These are phyloP conservation scores for Chytriomyces hyalinus DNA, from an alignment of 192 early-diverging fungal genomes.

Conservation along the genomic window DNA sequence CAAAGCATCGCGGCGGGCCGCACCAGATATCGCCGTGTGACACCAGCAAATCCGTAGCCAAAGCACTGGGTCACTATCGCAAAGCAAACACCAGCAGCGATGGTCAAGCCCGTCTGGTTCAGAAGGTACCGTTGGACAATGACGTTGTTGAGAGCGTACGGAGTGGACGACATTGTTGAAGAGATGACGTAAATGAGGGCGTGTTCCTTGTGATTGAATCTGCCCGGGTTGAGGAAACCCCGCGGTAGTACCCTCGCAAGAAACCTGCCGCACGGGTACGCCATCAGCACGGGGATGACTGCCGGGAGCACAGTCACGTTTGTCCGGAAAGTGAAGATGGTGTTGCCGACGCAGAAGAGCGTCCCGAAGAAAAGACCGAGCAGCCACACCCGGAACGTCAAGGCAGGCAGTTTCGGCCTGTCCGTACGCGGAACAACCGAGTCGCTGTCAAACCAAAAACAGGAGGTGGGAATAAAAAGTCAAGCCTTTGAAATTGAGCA, in stretches of 20 bases:
- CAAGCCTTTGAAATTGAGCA: too few relatives aligned
- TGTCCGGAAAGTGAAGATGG: slow-evolving; percentile 40
- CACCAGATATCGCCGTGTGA: slow-evolving; percentile 77
- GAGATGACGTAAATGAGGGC: neutral
- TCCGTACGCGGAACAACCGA: slow-evolving; percentile 30
- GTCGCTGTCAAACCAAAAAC: slow-evolving; percentile 12
- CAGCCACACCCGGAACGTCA: slow-evolving; percentile 32
- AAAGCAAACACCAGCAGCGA: slow-evolving; percentile 7
- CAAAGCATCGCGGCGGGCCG: slow-evolving; percentile 85
- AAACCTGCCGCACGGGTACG: slow-evolving; percentile 69
- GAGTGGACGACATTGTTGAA: neutral
- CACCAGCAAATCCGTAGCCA: slow-evolving; percentile 71
- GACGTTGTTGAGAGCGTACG: neutral
- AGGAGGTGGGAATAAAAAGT: too few relatives aligned
- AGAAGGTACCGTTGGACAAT: neutral
- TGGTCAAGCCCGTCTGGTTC: slow-evolving; percentile 13
- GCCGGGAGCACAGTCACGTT: slow-evolving; percentile 55
- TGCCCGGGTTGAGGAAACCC: slow-evolving; percentile 44
- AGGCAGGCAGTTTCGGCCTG: slow-evolving; percentile 32
- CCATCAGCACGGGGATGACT: slow-evolving; percentile 73
- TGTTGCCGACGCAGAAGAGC: slow-evolving; percentile 27
- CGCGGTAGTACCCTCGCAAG: slow-evolving; percentile 31
- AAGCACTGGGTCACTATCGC: slow-evolving; percentile 53
- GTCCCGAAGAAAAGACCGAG: slow-evolving; percentile 32
- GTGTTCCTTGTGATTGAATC: slow-evolving; percentile 79